Base-by-base conservation (phyloP, 2,329 filamentous ascomycete genomes). In the Aspergillus transmontanensis region DNA sequence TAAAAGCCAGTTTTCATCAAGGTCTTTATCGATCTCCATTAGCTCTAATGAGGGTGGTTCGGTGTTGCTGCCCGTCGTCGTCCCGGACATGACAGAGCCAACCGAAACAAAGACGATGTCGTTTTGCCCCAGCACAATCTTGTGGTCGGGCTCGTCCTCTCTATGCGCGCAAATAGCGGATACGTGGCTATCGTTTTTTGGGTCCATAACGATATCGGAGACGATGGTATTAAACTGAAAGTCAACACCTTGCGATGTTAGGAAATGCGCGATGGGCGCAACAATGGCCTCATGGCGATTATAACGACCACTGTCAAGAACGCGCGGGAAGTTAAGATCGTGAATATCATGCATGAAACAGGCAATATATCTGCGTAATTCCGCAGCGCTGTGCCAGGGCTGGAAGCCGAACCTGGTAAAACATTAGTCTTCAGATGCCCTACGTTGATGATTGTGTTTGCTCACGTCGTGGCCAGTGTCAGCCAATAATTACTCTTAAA, bases 21-120 rank as follows among this genome's bases (percentile, higher is more conserved):
- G 73, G 16, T 75, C 72, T 11, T 74, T 67, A 12, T 71, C 59
- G 6, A 66, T 57, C 12, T 66, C 66, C 34, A 76, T 66, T 30
- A 68, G 62, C 54, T 68, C 61, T 34, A 75, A 68, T 3, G 69
- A 68, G 1, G 73, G 72, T 2, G 68, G 61, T 2, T 39, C 69
- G 30, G 71, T 72, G 58, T 78, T 79, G 56, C 74, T 74, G 12
- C 75, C 79, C 5, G 73, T 63, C 21, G 71, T 69, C 3, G 77
- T 74, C 50, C 75, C 75, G 32, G 78, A 76, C 19, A 74, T 78
- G 69, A 79, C 70, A 19, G 76, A 80, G 10, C 79, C 79, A 7
- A 80, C 69, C 0, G 76, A 79, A 45, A 79, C 71, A 41, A 82
- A 71, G 19, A 79, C 73, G n/a, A 81, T 71, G 59, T 81, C 80